phyloP scores from a whole-genome alignment of 106 monocot genomes.

The Xerophyta viscosa region DNA sequence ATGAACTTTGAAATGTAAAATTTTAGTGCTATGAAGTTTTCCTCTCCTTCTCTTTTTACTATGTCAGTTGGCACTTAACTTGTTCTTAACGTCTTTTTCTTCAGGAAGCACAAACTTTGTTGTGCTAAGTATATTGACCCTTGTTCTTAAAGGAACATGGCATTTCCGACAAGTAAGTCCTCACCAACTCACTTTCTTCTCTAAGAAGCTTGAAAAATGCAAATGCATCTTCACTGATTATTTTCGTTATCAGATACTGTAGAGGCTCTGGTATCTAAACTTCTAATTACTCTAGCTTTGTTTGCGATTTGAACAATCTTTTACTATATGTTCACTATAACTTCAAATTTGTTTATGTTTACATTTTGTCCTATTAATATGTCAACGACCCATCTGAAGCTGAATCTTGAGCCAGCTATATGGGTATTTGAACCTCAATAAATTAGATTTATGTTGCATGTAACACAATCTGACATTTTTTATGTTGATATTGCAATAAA shows the following conservation, averaged over 20 bases:
- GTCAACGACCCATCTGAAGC: too few relatives aligned
- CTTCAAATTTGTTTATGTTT: too few relatives aligned
- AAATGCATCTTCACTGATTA: background rate
- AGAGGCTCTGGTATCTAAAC: too few relatives aligned
- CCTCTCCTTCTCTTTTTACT: background rate
- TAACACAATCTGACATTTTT: too few relatives aligned
- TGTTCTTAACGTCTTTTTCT: background rate
- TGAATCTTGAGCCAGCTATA: too few relatives aligned
- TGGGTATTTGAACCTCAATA: too few relatives aligned
- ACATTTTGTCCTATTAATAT: too few relatives aligned
- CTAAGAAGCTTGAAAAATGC: background rate
- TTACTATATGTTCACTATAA: too few relatives aligned
- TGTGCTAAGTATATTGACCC: slow-evolving; percentile 70
- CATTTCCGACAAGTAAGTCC: slow-evolving; percentile 81
- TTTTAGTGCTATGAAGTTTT: background rate
- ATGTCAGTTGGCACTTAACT: background rate
- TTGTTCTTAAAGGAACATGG: slow-evolving; percentile 79
- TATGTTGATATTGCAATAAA: too few relatives aligned
- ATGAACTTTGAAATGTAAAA: background rate
- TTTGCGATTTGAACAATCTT: too few relatives aligned
- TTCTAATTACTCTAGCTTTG: too few relatives aligned
- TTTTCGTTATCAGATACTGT: background rate
- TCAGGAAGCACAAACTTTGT: slow-evolving; percentile 93
- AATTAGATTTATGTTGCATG: too few relatives aligned
- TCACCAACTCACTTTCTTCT: background rate